Percentiles rank a stretch among this genome's conserved stretches.
Evolutionary conservation across 768 basidiomycete species (phyloP).

Genomic region (Lanmaoa rubissima): DNA sequence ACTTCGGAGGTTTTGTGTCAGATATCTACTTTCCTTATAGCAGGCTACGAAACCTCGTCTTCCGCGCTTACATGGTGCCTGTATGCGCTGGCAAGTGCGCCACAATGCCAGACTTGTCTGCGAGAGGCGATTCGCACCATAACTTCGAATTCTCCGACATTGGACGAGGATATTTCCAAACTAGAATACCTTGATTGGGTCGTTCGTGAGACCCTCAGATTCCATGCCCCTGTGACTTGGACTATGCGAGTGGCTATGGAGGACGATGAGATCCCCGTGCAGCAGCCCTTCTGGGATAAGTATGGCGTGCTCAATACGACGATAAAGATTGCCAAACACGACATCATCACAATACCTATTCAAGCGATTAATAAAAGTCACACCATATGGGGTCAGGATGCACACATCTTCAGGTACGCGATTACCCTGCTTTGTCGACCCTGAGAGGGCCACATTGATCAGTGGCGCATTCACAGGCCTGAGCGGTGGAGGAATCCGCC

Average conservation of each 20-base stretch:
- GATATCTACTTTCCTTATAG: constrained; percentile 62
- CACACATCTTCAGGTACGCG: constrained; percentile 54
- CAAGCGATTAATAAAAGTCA: constrained; percentile 55
- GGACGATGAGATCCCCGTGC: constrained; percentile 53
- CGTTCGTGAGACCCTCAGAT: constrained; percentile 54
- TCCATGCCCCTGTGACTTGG: constrained; percentile 56
- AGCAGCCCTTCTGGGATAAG: constrained; percentile 32
- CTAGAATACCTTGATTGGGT: constrained; percentile 61
- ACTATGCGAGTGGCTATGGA: constrained; percentile 54
- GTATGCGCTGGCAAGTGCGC: constrained; percentile 50
- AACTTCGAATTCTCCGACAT: constrained; percentile 10
- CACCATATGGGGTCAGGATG: constrained; percentile 65
- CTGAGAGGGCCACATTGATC: constrained; percentile 21
- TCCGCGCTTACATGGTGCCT: constrained; percentile 62
- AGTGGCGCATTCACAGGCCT: constrained; percentile 38
- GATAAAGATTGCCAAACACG: constrained; percentile 45
- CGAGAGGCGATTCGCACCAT: constrained; percentile 43
- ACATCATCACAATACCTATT: constrained; percentile 59
- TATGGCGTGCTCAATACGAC: constrained; percentile 29
- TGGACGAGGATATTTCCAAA: constrained; percentile 33
- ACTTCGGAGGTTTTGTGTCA: constrained; percentile 59
- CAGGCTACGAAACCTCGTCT: constrained; percentile 64
- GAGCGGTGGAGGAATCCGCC: constrained; percentile 51
- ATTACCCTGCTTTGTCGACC: constrained; percentile 21
- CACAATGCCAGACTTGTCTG: constrained; percentile 44